These are phyloP conservation scores for Aspergillus carbonarius DNA, from an alignment of 2,329 filamentous ascomycete species.

Conservation along the genomic window DNA sequence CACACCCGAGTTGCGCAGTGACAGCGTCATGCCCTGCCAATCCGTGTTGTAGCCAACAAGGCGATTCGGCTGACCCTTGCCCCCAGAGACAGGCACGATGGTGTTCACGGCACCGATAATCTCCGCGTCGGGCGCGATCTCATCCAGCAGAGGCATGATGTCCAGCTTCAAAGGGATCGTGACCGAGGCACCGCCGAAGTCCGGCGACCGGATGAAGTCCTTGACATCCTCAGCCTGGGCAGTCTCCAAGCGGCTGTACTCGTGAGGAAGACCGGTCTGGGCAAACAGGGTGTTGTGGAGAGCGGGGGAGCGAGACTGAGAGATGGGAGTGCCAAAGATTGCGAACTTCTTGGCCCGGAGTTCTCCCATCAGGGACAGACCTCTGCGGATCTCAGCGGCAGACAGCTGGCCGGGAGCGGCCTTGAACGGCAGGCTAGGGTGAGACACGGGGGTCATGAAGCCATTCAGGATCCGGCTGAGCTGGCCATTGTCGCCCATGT, in stretches of 20 bases:
- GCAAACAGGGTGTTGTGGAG: conserved; percentile 85
- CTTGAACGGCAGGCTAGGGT: conserved; percentile 84
- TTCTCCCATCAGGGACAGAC: conserved; percentile 74
- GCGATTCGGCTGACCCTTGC: conserved; percentile 45
- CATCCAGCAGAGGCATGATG: conserved; percentile 77
- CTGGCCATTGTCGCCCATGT: conserved; percentile 88
- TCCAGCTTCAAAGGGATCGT: conserved; percentile 94
- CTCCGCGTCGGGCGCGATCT: conserved; percentile 73
- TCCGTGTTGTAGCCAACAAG: conserved; percentile 92
- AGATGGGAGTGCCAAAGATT: conserved; percentile 83
- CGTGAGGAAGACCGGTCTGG: conserved; percentile 75
- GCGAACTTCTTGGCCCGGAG: conserved; percentile 75
- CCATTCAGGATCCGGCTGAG: conserved; percentile 85
- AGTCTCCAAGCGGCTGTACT: conserved; percentile 77
- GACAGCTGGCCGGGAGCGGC: conserved; percentile 93
- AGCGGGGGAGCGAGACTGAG: conserved; percentile 77
- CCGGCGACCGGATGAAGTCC: conserved; percentile 64
- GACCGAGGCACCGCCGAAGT: conserved; percentile 91
- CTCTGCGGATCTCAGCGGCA: conserved; percentile 80
- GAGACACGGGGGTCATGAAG: conserved; percentile 93
- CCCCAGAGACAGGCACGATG: conserved; percentile 63
- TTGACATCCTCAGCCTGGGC: conserved; percentile 60
- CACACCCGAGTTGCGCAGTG: conserved; percentile 69
- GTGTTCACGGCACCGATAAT: conserved; percentile 94
- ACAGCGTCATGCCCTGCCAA: conserved; percentile 86